These are phyloP conservation scores for Russula olivacea DNA, from an alignment of 768 basidiomycete genomes.

Conservation along the genomic window DNA sequence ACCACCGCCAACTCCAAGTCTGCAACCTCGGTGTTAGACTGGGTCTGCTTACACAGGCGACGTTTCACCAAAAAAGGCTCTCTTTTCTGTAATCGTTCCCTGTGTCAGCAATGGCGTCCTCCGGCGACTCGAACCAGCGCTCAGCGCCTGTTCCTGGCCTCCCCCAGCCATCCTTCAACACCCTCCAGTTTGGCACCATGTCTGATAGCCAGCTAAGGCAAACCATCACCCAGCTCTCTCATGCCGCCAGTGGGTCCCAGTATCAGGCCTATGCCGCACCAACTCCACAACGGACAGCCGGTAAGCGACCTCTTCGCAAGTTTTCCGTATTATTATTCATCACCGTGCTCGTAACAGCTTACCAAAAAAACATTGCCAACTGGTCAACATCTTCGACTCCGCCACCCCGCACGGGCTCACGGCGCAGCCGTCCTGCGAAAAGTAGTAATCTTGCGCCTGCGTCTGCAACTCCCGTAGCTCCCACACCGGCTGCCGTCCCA, in stretches of 20 bases:
- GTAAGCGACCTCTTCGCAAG: not conserved
- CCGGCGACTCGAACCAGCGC: constrained; percentile 20
- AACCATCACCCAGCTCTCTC: constrained; percentile 49
- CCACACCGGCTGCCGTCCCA: constrained; percentile 36
- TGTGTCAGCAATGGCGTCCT: constrained; percentile 24
- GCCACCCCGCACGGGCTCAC: constrained; percentile 43
- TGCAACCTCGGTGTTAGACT: too few species aligned
- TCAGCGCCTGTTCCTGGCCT: constrained; percentile 2
- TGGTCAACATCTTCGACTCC: constrained; percentile 61
- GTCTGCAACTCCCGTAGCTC: constrained; percentile 22
- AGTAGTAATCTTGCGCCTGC: constrained; percentile 39
- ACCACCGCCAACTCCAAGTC: not conserved
- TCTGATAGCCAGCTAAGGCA: constrained; percentile 60
- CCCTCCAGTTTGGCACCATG: constrained; percentile 39
- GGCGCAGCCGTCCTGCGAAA: constrained; percentile 37
- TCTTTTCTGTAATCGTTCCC: constrained; percentile 12
- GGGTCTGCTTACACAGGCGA: not conserved
- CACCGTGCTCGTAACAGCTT: constrained; percentile 35
- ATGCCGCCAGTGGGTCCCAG: constrained; percentile 33
- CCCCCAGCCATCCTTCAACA: constrained; percentile 16
- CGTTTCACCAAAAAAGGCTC: constrained; percentile 25
- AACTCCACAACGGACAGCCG: constrained; percentile 29
- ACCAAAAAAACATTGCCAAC: constrained; percentile 63
- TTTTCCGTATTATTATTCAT: not conserved
- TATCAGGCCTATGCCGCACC: constrained; percentile 34